Evolutionary conservation across 352 stramenopile genomes (phyloP).

Genomic region (Globisporangium paroecandrum): DNA sequence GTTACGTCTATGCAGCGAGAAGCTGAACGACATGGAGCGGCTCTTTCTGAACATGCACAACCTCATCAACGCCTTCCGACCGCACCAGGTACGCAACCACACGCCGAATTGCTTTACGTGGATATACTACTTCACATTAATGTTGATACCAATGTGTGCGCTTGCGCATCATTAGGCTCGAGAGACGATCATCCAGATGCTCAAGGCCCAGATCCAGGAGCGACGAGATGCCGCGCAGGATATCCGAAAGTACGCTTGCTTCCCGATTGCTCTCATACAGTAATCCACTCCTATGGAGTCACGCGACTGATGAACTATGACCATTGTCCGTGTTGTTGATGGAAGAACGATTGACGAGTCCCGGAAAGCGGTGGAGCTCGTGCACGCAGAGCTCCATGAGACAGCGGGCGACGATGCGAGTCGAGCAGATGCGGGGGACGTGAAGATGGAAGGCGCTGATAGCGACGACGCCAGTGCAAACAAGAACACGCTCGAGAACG

Average conservation of each 20-base stretch:
- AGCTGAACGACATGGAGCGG: conserved; percentile 82
- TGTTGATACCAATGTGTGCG: not conserved
- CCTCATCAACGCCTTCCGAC: conserved; percentile 85
- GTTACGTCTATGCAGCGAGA: conserved; percentile 30
- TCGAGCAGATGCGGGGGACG: conserved; percentile 25
- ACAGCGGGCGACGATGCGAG: conserved; percentile 33
- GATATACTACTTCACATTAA: not conserved
- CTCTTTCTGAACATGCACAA: conserved; percentile 90
- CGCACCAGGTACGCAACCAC: conserved; percentile 50
- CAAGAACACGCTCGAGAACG: conserved; percentile 15
- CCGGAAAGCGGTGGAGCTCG: conserved; percentile 51
- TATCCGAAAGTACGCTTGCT: conserved; percentile 45
- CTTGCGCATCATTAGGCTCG: conserved; percentile 26
- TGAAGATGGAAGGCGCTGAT: conserved; percentile 22
- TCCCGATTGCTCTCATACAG: not conserved
- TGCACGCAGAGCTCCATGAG: conserved; percentile 59
- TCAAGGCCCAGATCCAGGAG: conserved; percentile 73
- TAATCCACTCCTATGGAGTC: not conserved
- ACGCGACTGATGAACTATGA: not conserved
- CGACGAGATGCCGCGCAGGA: conserved; percentile 66
- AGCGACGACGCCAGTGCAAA: conserved; percentile 14
- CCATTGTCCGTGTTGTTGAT: not conserved
- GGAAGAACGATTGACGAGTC: conserved; percentile 63
- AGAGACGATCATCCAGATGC: conserved; percentile 82
- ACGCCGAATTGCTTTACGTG: not conserved